A percentile compares a stretch with the other conserved stretches of the same genome.
phyloP scores from a whole-genome alignment of 2,329 filamentous ascomycete genomes.

The Colletotrichum shisoi region DNA sequence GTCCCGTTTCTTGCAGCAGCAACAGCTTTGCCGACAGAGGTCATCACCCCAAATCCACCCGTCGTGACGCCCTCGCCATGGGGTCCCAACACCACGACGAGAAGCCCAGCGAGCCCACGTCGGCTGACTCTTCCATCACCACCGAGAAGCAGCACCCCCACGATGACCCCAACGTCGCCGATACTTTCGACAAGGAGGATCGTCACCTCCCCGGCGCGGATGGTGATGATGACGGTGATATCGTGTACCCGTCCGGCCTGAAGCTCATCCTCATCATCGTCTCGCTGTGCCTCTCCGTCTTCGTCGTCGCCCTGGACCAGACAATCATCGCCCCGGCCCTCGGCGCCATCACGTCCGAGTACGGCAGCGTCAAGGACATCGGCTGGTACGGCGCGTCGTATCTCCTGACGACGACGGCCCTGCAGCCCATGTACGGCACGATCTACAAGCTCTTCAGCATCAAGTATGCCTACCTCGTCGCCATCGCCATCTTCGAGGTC shows the following conservation, averaged over 20 bases:
- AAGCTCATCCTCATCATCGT: constrained; percentile 54
- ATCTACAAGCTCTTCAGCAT: constrained; percentile 61
- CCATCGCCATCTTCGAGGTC: constrained; percentile 55
- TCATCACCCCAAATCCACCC: neutral
- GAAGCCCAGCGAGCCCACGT: constrained; percentile 16
- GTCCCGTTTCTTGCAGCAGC: neutral
- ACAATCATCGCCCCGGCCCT: constrained; percentile 62
- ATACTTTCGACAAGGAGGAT: neutral
- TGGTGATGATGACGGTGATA: constrained; percentile 36
- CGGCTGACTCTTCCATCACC: constrained; percentile 25
- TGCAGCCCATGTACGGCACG: constrained; percentile 60
- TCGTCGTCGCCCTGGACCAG: constrained; percentile 61
- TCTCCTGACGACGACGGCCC: constrained; percentile 58
- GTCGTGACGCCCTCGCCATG: constrained; percentile 2
- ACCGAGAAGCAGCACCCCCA: constrained; percentile 18
- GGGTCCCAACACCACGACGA: constrained; percentile 16
- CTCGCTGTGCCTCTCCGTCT: constrained; percentile 57
- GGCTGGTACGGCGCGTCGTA: constrained; percentile 63
- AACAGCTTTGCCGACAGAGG: neutral
- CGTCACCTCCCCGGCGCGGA: neutral
- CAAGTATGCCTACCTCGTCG: constrained; percentile 55
- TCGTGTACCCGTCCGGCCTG: constrained; percentile 52
- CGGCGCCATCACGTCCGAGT: constrained; percentile 59
- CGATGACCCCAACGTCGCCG: neutral
- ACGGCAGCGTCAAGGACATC: constrained; percentile 56